Evolutionary conservation across 305 asterid species (phyloP), one percentile per base, ranked within the genome.

Genomic region (Petunia hybrid): DNA sequence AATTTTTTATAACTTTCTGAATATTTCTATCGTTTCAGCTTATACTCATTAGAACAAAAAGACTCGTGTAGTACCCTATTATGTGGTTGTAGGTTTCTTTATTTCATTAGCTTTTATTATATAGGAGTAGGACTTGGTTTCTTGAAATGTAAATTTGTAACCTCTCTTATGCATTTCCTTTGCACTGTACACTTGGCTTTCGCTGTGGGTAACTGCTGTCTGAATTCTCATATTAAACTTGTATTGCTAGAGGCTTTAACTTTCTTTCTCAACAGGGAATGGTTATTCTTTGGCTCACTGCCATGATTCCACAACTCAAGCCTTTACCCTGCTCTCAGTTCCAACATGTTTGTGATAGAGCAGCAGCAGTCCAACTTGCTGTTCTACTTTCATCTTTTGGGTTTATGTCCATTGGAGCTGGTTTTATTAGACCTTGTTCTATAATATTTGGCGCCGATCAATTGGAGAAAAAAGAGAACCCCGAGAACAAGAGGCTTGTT

Each of bases 381-480:
- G 84, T 77, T 46, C 84, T 93, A 22, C 89, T 85, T 46, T 43
- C 80, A 0, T 83, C 95, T 2, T 80, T 93, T 2, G 91, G 83
- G 1, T 88, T 92, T 51, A 91, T 93, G 41, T 88, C 96, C 0
- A 74, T 89, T 1, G 97, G 97, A 79, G 88, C 97, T 9, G 96
- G 97, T 39, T 92, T 90, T 31, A 82, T 89, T 10, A 78, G 92
- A 65, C 85, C 97, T 9, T 88, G 89, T 76, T 88, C 89, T 46
- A 83, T 93, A 65, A 92, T 92, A 55, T 91, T 93, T 39, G 97
- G 97, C 1, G 94, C 90, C 0, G 87, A 93, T 80, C 97, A 93
- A n/a, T 53, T 93, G 12, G 89, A 82, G 45, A 87, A 80, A 0
- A 88, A 80, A 63, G 74, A 81, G 48, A 83, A 84, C 79, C 82